Conservation (phyloP, 208 protist genomes). For the Crithidia fasciculata region DNA sequence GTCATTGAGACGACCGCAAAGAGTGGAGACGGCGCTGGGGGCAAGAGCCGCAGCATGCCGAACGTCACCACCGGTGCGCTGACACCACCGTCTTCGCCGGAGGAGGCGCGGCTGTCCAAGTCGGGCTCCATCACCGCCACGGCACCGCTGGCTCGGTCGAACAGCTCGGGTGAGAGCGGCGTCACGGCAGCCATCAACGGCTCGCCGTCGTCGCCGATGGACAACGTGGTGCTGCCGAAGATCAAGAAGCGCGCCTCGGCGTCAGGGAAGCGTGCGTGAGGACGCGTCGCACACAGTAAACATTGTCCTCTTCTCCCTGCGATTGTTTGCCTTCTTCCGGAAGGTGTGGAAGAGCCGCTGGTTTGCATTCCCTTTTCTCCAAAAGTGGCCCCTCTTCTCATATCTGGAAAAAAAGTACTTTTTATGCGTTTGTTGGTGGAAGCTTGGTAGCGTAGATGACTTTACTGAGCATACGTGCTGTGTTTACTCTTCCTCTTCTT, state of each 20-base stretch:
- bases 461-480: background rate
- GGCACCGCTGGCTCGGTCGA: constrained; percentile 2
- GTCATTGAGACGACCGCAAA: constrained; percentile 31
- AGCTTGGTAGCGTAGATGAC: constrained; percentile 11
- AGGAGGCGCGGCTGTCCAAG: constrained; percentile 14
- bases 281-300: background rate
- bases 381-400: background rate
- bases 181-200: background rate
- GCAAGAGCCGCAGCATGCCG: constrained; percentile 22
- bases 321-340: no score
- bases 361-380: background rate
- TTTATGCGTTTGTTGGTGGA: constrained; percentile 10
- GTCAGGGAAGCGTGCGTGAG: constrained; percentile 20
- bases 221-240: constrained; percentile 44
- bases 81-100: constrained; percentile 22
- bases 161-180: constrained; percentile 1
- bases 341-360: background rate
- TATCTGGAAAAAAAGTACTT: background rate
- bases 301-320: no score
- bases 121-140: constrained; percentile 3
- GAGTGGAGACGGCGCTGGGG: background rate
- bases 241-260: constrained; percentile 40
- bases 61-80: constrained; percentile 4
- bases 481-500: constrained; percentile 23
- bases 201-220: background rate